Percentiles rank a stretch among this genome's conserved stretches.
Evolutionary conservation across 176 grass and related monocot species (phyloP).

Genomic region (Triticum monococcum): DNA sequence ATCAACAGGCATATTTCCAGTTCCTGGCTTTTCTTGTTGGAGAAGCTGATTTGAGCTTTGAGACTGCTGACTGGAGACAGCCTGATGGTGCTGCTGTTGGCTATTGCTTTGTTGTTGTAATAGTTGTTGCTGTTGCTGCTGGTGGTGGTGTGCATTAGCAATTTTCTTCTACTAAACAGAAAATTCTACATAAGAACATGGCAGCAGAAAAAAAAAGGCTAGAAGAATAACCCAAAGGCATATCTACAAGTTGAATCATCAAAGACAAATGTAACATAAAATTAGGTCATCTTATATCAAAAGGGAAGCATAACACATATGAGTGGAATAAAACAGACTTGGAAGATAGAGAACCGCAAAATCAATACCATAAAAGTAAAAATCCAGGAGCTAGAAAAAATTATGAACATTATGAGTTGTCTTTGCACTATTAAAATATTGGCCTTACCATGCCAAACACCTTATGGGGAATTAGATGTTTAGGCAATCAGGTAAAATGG

Average conservation of each 20-base stretch:
- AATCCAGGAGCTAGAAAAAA: background rate
- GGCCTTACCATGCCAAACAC: background rate
- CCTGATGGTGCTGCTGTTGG: slow-evolving; percentile 63
- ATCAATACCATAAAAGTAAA: background rate
- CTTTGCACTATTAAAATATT: slow-evolving; percentile 2
- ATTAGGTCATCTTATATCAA: slow-evolving; percentile 20
- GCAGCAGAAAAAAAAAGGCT: slow-evolving; percentile 3
- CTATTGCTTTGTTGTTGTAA: slow-evolving; percentile 56
- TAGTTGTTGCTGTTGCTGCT: slow-evolving; percentile 49
- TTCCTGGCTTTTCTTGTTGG: slow-evolving; percentile 64
- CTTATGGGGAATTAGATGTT: slow-evolving; percentile 2
- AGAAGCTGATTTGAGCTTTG: slow-evolving; percentile 67
- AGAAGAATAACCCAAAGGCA: slow-evolving; percentile 1
- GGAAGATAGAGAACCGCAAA: slow-evolving; percentile 3
- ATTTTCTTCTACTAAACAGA: slow-evolving; percentile 86
- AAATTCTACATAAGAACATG: slow-evolving; percentile 56
- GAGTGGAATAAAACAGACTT: background rate
- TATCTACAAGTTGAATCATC: background rate
- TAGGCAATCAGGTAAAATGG: background rate
- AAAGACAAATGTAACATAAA: slow-evolving; percentile 23
- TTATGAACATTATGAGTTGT: background rate
- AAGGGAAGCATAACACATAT: slow-evolving; percentile 4
- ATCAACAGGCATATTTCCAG: slow-evolving; percentile 61
- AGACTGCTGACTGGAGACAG: slow-evolving; percentile 72
- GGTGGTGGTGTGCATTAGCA: slow-evolving; percentile 60